These are phyloP conservation scores for Pontederia crassipes DNA, from an alignment of 176 grass and related monocot species.

Conservation along the genomic window DNA sequence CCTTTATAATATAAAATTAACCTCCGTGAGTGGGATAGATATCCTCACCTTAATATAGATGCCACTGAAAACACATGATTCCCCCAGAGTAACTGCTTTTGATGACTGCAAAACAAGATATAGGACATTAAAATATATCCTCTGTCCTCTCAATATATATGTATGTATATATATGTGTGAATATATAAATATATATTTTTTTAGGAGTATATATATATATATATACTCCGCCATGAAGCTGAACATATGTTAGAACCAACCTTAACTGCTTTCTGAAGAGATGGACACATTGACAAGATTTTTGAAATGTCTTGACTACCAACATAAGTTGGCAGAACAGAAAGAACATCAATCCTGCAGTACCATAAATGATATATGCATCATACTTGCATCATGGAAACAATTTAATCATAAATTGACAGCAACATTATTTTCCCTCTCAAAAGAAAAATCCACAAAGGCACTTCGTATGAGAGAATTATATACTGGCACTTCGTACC, in stretches of 20 bases:
- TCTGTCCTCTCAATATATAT: neutral
- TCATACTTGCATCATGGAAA: constrained; percentile 9
- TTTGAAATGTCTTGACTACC: constrained; percentile 66
- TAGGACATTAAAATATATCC: constrained; percentile 18
- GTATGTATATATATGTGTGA: too few species aligned
- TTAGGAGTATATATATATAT: neutral
- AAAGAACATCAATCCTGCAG: constrained; percentile 86
- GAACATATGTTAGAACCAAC: constrained; percentile 27
- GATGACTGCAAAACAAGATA: constrained; percentile 62
- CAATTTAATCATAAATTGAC: constrained; percentile 9
- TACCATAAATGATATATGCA: too few species aligned
- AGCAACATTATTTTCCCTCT: neutral
- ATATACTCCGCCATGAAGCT: constrained; percentile 17
- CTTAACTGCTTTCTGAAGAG: constrained; percentile 73
- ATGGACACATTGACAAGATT: constrained; percentile 71
- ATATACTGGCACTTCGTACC: too few species aligned
- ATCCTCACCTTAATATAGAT: constrained; percentile 66
- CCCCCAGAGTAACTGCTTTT: constrained; percentile 67
- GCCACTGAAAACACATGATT: constrained; percentile 63
- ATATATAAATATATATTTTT: too few species aligned
- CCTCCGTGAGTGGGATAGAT: constrained; percentile 9
- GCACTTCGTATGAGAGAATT: too few species aligned
- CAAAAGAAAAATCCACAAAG: too few species aligned
- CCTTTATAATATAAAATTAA: constrained; percentile 8
- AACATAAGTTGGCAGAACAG: constrained; percentile 82